These are phyloP conservation scores for Colletotrichum nymphaeae DNA, from an alignment of 2,329 filamentous ascomycete species.

Conservation along the genomic window DNA sequence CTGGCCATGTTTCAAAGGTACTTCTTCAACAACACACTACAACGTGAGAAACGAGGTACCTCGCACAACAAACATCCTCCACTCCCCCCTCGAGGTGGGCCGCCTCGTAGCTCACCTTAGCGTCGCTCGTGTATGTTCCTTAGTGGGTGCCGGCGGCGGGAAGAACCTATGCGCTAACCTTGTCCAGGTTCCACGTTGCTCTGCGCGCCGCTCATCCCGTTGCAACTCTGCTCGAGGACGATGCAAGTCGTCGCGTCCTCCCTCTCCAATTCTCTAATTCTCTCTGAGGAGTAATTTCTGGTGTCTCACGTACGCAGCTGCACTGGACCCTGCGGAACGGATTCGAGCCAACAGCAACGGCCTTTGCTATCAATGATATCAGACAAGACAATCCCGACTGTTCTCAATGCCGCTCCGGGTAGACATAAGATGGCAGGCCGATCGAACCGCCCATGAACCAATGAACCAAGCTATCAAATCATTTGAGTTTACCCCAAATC, in stretches of 20 bases:
- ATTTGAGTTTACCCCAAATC: neutral
- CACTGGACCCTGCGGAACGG: neutral
- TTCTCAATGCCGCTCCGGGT: neutral
- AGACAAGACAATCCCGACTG: slow-evolving; percentile 14
- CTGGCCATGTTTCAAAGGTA: neutral
- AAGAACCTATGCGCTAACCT: slow-evolving; percentile 2
- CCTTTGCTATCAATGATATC: slow-evolving; percentile 1
- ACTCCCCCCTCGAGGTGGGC: neutral
- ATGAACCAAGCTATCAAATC: neutral
- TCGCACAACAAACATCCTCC: neutral
- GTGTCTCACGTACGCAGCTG: neutral
- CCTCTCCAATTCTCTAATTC: neutral
- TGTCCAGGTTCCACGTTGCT: neutral
- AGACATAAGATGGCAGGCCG: neutral
- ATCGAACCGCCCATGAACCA: neutral
- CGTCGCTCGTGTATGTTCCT: slow-evolving; percentile 25
- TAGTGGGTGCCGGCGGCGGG: slow-evolving; percentile 24
- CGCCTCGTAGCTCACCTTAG: neutral
- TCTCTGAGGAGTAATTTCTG: no score
- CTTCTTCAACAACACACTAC: neutral
- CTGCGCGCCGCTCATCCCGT: neutral
- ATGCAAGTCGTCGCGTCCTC: slow-evolving; percentile 12
- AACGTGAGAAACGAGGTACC: neutral
- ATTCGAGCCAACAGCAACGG: neutral
- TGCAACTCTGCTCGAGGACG: neutral